Evolutionary conservation across 2,329 filamentous ascomycete genomes (phyloP).

Genomic region (Helminthosporium solani): DNA sequence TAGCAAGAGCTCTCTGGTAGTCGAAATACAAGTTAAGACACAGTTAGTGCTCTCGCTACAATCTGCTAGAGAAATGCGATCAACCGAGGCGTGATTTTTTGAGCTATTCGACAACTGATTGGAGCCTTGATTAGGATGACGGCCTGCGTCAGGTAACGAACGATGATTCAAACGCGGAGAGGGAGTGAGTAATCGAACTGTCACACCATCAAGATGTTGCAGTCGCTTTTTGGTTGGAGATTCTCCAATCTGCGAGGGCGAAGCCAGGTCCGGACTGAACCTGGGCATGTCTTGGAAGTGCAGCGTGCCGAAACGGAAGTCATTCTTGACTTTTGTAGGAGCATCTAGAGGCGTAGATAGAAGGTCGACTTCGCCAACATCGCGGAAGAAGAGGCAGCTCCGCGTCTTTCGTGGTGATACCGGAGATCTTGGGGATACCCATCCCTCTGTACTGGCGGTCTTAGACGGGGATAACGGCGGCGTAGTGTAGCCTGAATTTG

Average conservation of each 20-base stretch:
- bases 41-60: neutral
- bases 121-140: neutral
- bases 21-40: neutral
- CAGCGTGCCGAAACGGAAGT: constrained; percentile 15
- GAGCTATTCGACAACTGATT: neutral
- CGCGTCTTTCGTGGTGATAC: constrained; percentile 32
- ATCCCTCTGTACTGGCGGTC: constrained; percentile 34
- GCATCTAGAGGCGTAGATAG: constrained; percentile 23
- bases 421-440: constrained; percentile 33
- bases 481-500: constrained; percentile 23
- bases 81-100: constrained; percentile 7
- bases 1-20: neutral
- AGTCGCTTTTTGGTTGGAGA: constrained; percentile 11
- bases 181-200: constrained; percentile 4
- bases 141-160: constrained; percentile 5
- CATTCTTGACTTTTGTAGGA: constrained; percentile 24
- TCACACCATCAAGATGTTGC: neutral
- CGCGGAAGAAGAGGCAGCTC: constrained; percentile 28
- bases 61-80: constrained; percentile 3
- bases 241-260: constrained; percentile 12
- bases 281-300: constrained; percentile 16
- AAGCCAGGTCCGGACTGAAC: constrained; percentile 5
- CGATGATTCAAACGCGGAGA: constrained; percentile 12
- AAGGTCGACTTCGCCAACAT: constrained; percentile 8
- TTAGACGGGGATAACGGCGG: constrained; percentile 40